Conservation (phyloP, 371 early-diverging fungal species). For the Mortierella sp. region DNA sequence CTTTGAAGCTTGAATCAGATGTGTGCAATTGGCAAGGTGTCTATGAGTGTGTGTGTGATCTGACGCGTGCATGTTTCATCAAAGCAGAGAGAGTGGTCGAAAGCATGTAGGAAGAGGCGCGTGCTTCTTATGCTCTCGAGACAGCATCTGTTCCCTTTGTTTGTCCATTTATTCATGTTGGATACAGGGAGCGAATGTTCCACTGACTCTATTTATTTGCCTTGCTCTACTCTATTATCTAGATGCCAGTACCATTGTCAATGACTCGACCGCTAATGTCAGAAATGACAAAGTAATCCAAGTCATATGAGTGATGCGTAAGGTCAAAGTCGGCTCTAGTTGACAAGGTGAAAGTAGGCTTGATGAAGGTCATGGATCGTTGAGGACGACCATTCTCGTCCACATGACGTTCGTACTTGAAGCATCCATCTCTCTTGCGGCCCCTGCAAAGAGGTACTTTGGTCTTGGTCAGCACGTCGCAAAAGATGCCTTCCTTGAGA, state of each 20-base stretch:
- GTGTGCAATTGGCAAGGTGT: no score
- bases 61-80: no score
- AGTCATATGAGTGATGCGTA: background rate
- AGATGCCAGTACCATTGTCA: slow-evolving; percentile 1
- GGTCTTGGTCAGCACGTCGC: slow-evolving; percentile 27
- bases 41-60: no score
- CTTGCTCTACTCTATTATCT: background rate
- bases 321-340: background rate
- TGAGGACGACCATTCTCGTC: background rate
- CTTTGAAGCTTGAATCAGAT: no score
- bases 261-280: background rate
- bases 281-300: background rate
- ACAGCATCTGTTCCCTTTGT: no score
- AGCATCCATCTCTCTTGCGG: background rate
- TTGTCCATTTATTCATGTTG: no score
- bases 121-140: no score
- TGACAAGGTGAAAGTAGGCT: background rate
- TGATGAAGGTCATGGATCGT: background rate
- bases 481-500: slow-evolving; percentile 21
- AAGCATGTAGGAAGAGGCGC: no score
- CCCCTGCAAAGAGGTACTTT: slow-evolving; percentile 14
- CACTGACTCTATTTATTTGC: no score
- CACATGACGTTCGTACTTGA: background rate
- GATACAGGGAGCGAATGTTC: no score
- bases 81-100: no score